phyloP scores from a whole-genome alignment of 164 flowering plant genomes.

The Chloranthus sessilifolius region DNA sequence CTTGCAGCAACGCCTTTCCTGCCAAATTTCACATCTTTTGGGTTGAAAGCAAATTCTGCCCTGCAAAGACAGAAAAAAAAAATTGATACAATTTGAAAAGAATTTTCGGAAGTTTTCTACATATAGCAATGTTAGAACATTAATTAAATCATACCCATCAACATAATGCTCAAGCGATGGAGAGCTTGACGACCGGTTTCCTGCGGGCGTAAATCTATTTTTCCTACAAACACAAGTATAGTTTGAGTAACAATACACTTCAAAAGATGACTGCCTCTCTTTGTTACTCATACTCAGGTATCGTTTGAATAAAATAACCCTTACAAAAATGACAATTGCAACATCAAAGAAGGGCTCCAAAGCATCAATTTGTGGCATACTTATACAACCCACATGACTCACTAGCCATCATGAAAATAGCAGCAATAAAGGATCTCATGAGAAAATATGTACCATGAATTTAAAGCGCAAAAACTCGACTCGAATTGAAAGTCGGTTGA shows the following conservation, averaged over 20 bases:
- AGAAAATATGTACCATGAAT: too few relatives aligned
- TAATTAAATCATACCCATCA: conserved; percentile 57
- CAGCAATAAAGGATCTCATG: too few relatives aligned
- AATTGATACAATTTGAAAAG: not conserved
- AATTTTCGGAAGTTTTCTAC: not conserved
- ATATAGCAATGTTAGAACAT: too few relatives aligned
- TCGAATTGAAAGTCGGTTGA: too few relatives aligned
- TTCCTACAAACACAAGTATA: conserved; percentile 22
- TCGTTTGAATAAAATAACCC: too few relatives aligned
- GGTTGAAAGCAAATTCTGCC: conserved; percentile 67
- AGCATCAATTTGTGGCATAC: too few relatives aligned
- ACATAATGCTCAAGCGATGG: conserved; percentile 32
- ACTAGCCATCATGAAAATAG: too few relatives aligned
- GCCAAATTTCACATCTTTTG: conserved; percentile 51
- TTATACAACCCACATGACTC: too few relatives aligned
- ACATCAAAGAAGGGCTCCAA: not conserved
- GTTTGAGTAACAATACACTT: not conserved
- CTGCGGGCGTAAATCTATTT: conserved; percentile 18
- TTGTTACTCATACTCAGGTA: not conserved
- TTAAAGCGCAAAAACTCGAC: too few relatives aligned
- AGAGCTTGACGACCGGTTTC: conserved; percentile 32
- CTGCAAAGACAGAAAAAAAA: conserved; percentile 22
- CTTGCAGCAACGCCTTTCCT: conserved; percentile 25
- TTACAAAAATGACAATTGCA: not conserved
- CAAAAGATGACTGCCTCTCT: too few relatives aligned